phyloP scores from a whole-genome alignment of 345 rosid species.

The Syzygium jambos region DNA sequence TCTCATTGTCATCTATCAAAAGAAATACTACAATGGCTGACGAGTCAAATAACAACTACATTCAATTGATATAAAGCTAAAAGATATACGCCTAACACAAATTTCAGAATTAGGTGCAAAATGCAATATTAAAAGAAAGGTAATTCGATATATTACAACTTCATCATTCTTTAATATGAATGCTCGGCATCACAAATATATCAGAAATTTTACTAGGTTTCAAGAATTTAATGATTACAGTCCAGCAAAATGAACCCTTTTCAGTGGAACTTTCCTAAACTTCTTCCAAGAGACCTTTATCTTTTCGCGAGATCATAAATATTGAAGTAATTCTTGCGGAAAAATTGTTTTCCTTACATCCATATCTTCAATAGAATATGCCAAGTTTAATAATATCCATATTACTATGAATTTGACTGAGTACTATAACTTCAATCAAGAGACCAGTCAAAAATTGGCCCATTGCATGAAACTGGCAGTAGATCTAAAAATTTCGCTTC shows the following conservation, averaged over 20 bases:
- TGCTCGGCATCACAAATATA: neutral
- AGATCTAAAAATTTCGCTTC: neutral
- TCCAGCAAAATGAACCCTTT: neutral
- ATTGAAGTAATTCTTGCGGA: neutral
- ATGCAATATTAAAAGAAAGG: neutral
- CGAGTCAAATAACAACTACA: neutral
- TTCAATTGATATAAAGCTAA: neutral
- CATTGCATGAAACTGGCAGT: neutral
- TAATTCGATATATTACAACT: neutral
- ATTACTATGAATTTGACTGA: neutral
- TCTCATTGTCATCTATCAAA: neutral
- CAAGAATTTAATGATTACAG: neutral
- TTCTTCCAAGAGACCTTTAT: neutral
- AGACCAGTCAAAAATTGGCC: neutral
- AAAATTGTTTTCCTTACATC: neutral
- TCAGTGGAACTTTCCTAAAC: neutral
- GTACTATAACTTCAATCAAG: neutral
- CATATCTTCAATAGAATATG: neutral
- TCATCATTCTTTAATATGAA: neutral
- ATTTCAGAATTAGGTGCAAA: neutral
- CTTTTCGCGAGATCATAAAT: neutral
- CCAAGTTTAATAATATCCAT: neutral
- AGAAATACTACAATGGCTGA: neutral
- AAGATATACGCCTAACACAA: neutral
- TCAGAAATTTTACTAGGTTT: neutral